These are phyloP conservation scores for Aristolochia californica DNA, from an alignment of 164 flowering plant genomes.

Conservation along the genomic window DNA sequence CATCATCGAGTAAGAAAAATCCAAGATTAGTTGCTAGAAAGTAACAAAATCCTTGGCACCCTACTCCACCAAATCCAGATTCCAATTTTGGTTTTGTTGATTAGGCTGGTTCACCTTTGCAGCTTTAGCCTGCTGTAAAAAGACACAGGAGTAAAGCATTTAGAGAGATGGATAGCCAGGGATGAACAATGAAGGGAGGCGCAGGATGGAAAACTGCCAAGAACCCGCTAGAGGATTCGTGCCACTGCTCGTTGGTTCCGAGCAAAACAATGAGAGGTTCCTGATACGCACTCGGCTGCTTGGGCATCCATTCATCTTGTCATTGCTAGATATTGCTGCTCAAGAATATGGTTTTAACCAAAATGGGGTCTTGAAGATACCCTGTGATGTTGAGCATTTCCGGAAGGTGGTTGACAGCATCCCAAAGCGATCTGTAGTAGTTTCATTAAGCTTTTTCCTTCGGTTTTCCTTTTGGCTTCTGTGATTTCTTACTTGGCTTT, in stretches of 20 bases:
- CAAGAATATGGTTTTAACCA: slow-evolving; percentile 17
- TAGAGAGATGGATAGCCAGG: too few species aligned
- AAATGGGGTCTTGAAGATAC: slow-evolving; percentile 18
- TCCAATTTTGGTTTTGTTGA: too few species aligned
- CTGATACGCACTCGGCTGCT: slow-evolving; percentile 16
- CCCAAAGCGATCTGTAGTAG: background rate
- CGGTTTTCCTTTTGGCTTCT: background rate
- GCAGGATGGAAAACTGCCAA: too few species aligned
- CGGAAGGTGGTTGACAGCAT: slow-evolving; percentile 9
- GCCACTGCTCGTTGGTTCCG: slow-evolving; percentile 21
- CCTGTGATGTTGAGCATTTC: slow-evolving; percentile 11
- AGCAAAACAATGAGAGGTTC: slow-evolving; percentile 16
- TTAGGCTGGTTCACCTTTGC: too few species aligned
- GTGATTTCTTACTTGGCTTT: too few species aligned
- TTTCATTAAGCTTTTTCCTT: slow-evolving; percentile 1
- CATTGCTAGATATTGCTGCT: slow-evolving; percentile 20
- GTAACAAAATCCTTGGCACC: too few species aligned
- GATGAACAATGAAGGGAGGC: too few species aligned
- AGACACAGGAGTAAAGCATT: too few species aligned
- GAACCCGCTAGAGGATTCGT: slow-evolving; percentile 13
- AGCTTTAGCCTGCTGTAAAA: too few species aligned
- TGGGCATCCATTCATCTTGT: slow-evolving; percentile 13
- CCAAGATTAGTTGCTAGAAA: too few species aligned
- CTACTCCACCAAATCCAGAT: too few species aligned
- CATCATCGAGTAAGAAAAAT: too few species aligned